Percentiles rank a stretch among this genome's conserved stretches.
These are phyloP conservation scores for Conticribra weissflogii DNA, from an alignment of 108 stramenopile species.

Conservation along the genomic window DNA sequence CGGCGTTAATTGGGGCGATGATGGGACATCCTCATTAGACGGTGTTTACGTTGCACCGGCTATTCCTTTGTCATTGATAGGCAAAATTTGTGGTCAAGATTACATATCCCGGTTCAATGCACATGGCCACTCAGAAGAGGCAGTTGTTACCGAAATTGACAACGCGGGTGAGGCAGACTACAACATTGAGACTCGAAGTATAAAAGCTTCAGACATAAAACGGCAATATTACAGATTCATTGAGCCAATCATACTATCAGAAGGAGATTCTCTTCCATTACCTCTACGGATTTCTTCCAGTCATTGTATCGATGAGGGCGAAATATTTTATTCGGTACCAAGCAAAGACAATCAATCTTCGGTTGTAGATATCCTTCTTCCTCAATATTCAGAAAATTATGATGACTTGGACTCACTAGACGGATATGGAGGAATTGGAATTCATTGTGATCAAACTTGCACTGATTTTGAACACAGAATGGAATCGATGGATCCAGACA, in stretches of 20 bases:
- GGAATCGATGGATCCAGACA: not conserved
- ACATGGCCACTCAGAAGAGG: not conserved
- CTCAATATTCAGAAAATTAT: not conserved
- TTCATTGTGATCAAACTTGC: not conserved
- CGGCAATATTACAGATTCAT: slow-evolving; percentile 6
- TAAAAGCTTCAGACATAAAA: slow-evolving; percentile 17
- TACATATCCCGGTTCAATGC: not conserved
- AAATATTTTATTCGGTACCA: not conserved
- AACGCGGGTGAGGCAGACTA: not conserved
- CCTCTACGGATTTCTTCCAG: not conserved
- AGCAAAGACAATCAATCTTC: not conserved
- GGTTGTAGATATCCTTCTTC: slow-evolving; percentile 5
- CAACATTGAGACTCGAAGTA: slow-evolving; percentile 1
- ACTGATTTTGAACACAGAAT: not conserved
- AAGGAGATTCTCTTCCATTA: not conserved
- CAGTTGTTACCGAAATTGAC: not conserved
- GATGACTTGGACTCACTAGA: not conserved
- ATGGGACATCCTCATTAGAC: not conserved
- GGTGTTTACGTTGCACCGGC: slow-evolving; percentile 7
- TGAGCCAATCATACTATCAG: slow-evolving; percentile 8
- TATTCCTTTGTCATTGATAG: not conserved
- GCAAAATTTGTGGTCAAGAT: not conserved
- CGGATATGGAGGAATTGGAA: not conserved
- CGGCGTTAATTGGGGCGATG: slow-evolving; percentile 1
- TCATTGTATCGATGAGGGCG: not conserved